Evolutionary conservation across 2,329 filamentous ascomycete genomes (phyloP).

Genomic region (Talaromyces amestolkiae): DNA sequence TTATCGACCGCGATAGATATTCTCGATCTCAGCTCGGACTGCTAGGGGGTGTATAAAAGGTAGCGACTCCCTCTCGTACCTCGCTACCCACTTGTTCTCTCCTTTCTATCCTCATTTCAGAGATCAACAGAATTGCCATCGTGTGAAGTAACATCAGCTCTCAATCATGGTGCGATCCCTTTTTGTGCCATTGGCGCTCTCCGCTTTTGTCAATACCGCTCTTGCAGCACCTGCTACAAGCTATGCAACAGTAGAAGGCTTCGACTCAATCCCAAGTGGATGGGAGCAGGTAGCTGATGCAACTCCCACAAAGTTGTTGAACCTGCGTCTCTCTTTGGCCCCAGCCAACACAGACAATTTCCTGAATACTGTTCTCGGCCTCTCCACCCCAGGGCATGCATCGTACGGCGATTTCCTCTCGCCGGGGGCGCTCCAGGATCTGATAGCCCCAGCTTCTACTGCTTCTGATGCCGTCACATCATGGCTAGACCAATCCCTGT

Average conservation of each 20-base stretch:
- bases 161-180: background rate
- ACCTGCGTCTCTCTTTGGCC: constrained; percentile 10
- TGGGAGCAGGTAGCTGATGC: constrained; percentile 13
- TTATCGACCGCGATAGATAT: background rate
- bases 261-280: constrained; percentile 12
- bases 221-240: background rate
- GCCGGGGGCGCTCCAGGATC: constrained; percentile 8
- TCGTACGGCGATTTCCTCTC: constrained; percentile 11
- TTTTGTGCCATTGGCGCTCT: background rate
- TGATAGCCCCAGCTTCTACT: constrained; percentile 6
- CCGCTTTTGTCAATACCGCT: background rate
- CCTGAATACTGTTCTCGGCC: background rate
- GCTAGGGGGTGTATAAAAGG: background rate
- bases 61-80: background rate
- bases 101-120: background rate
- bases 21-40: background rate
- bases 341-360: background rate
- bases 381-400: constrained; percentile 12
- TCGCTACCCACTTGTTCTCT: background rate
- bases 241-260: constrained; percentile 1
- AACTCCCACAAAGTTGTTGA: background rate
- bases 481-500: constrained; percentile 11
- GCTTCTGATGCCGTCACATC: constrained; percentile 7
- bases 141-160: background rate
- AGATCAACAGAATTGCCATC: background rate